phyloP scores from a whole-genome alignment of 1,139 yeast genomes.

The Scheffersomyces quercinus region DNA sequence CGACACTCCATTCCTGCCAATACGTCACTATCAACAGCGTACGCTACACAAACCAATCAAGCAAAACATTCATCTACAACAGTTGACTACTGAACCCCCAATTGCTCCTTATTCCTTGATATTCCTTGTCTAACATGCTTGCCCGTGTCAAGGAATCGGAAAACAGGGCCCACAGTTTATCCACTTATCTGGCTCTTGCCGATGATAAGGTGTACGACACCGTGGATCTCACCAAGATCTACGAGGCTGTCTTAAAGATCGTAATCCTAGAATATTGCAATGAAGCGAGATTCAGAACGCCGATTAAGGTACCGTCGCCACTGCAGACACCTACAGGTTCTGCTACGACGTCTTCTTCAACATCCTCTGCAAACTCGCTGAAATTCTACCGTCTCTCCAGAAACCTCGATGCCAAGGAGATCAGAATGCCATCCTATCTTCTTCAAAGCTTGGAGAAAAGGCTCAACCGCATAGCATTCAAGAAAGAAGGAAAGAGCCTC shows the following conservation, averaged over 20 bases:
- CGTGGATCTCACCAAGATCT: conserved; percentile 30
- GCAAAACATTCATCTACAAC: too few species aligned
- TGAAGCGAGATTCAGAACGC: conserved; percentile 58
- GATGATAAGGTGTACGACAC: conserved; percentile 23
- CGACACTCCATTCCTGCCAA: too few species aligned
- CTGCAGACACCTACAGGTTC: neutral
- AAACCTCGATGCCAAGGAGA: conserved; percentile 14
- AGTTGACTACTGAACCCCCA: neutral
- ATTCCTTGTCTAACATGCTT: conserved; percentile 1
- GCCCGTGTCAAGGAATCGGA: conserved; percentile 6
- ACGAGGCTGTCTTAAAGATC: conserved; percentile 47
- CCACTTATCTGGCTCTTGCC: conserved; percentile 23
- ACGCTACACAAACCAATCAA: too few species aligned
- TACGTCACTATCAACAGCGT: too few species aligned
- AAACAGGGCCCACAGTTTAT: conserved; percentile 21
- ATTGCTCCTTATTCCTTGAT: too few species aligned
- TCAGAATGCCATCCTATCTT: conserved; percentile 48
- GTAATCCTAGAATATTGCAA: conserved; percentile 56
- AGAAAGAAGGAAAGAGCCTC: conserved; percentile 37
- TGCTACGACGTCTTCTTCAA: conserved; percentile 5
- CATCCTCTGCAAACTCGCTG: conserved; percentile 10
- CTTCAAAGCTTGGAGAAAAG: conserved; percentile 48
- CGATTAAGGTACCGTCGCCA: conserved; percentile 18
- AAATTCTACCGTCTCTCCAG: conserved; percentile 13
- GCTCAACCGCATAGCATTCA: conserved; percentile 57